These are phyloP conservation scores for Phytophthora pinifolia DNA, from an alignment of 352 stramenopile species.

Conservation along the genomic window DNA sequence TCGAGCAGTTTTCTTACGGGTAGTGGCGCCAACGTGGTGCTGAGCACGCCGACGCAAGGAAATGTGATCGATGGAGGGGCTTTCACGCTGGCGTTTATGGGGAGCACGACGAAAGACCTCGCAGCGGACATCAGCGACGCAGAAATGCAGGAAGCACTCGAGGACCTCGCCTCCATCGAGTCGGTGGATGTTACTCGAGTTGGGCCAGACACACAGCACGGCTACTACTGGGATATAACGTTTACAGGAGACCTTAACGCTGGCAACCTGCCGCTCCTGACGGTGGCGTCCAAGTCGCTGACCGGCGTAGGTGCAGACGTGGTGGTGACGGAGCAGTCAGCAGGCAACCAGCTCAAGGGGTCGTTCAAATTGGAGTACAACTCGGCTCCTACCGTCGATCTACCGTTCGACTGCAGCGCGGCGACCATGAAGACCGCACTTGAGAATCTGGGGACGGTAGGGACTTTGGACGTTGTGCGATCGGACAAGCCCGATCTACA, in stretches of 20 bases:
- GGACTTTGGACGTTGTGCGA: constrained; percentile 63
- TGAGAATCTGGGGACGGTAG: constrained; percentile 46
- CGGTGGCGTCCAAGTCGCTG: constrained; percentile 44
- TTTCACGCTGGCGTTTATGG: constrained; percentile 92
- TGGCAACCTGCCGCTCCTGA: constrained; percentile 61
- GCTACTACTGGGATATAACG: constrained; percentile 78
- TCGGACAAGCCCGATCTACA: constrained; percentile 68
- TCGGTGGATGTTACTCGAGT: constrained; percentile 59
- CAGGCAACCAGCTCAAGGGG: constrained; percentile 71
- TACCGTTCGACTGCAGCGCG: constrained; percentile 78
- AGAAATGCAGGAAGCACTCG: constrained; percentile 58
- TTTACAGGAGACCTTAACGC: constrained; percentile 73
- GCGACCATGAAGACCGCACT: constrained; percentile 69
- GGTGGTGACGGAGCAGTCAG: constrained; percentile 31
- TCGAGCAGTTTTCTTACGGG: constrained; percentile 69
- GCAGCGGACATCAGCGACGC: constrained; percentile 73
- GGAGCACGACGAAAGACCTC: constrained; percentile 88
- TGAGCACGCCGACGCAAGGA: constrained; percentile 57
- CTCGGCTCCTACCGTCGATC: constrained; percentile 52
- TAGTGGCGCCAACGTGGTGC: constrained; percentile 63
- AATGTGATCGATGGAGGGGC: constrained; percentile 80
- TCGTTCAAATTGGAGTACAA: constrained; percentile 64
- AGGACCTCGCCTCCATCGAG: constrained; percentile 60
- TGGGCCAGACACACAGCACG: constrained; percentile 53
- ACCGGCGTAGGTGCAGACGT: constrained; percentile 38